Base-by-base conservation (phyloP, 495 filamentous ascomycete genomes). In the Lepidopterella palustris region DNA sequence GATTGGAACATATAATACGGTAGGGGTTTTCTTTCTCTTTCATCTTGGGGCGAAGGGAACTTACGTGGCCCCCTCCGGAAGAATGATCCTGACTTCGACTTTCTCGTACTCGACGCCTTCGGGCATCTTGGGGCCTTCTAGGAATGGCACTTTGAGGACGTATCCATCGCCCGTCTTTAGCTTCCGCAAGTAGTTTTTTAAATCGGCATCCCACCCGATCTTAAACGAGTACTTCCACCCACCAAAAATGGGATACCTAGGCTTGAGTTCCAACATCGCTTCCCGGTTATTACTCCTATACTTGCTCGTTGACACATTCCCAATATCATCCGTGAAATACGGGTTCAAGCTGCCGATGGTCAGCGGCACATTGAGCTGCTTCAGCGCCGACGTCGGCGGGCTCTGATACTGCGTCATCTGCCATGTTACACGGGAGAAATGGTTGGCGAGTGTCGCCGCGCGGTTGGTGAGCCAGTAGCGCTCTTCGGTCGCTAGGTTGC, bases 181-280 rank as follows among this genome's bases (percentile, higher is more conserved):
- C 65, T 82, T 83, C 53, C 88, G 82, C 55, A 98, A 69, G 71
- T 89, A 95, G 31, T 80, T 79, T 62, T 80, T 79, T 21, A 95
- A 79, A 57, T 92, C 82, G 54, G 87, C 86, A 77, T 96, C 89
- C 92, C 93, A 98, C 59, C 93, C 95, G 45, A 97, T 82, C 47
- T 85, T 86, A 77, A 97, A 98, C 61, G 86, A 92, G 70, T 95
- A 97, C 73, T 95, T 96, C 93, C 93, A 98, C 52, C 89, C 90
- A 48, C 93, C 93, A 68, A 97, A 97, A 24, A 98, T 70, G 6
- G 93, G 93, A 72, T 89, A 98, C 27, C 93, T 81, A 15, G 95
- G 95, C 74, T 88, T 90, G 60, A 97, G 81, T 74, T 97, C 93
- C 39, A 97, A 81, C 56, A 82, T 76, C 29, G 88, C 90, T 67